Evolutionary conservation across 2,329 filamentous ascomycete species (phyloP), one percentile per base, ranked within the genome.

Genomic region (Verticillium nonalfalfae): DNA sequence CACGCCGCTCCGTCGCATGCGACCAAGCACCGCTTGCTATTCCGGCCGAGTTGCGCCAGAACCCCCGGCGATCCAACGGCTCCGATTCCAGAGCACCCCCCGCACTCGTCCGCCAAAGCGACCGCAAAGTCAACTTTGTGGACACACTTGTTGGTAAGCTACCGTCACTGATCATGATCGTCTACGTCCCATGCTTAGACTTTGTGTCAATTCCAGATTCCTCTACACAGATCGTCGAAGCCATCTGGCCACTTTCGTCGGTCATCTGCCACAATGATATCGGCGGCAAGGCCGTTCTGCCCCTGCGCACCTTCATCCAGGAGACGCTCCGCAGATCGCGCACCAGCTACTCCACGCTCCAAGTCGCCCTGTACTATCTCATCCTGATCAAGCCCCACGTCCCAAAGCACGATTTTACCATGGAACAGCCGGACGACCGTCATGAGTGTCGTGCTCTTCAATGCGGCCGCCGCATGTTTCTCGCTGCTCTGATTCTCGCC

Each of bases 81-180:
- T 81, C 83, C 69, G 76, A 85, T 67, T 84, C 84, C 68, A 59
- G 64, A n/a, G 82, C 84, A 69, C 90, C 90, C 69, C 91, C 94
- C 58, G 78, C 89, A 62, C 84, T 97, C 66, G 83, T 93, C 66
- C 89, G 93, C 70, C 93, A 97, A 80, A 86, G 87, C 71, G 93
- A 97, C 78, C 90, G 93, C 73, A 97, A 97, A 82, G 85, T 91
- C 73, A 93, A 90, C 77, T 97, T 98, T 73, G 94, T 98, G 77
- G 93, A 97, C 77, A 95, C 89, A 76, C 91, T 97, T 75, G 93
- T 97, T 81, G 94, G 94, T 97, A 92, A 91, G 94, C 82, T 74
- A 69, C 72, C 70, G 64, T 65, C 66, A 68, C 66, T 66, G 66
- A 54, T 63, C 34, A 2, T 63, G 64, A 31, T 9, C 26, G 58